Base-by-base conservation (phyloP, 257 asterid genomes). In the Capsicum chinense region DNA sequence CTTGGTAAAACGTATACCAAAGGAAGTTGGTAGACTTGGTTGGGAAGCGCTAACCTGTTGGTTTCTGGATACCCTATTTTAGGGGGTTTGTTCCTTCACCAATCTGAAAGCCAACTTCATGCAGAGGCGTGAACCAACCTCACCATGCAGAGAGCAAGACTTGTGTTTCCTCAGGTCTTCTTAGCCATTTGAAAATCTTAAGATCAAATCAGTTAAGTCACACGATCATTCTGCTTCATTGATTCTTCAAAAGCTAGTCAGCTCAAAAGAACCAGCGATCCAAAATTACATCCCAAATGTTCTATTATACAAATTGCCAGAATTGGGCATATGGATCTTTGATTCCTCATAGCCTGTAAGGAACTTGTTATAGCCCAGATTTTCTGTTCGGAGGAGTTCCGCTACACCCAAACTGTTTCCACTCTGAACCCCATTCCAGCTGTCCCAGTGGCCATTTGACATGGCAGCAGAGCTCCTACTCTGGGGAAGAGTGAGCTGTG, bases 381-480 rank as follows among this genome's bases (percentile, higher is more conserved):
- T 90, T 88, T 92, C 98, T 17, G 86, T 84, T 85, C 97, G 88
- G 83, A 85, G 97, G 80, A 92, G 87, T 54, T 95, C 98, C 56
- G 95, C 92, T 90, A 89, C 87, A 17, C 91, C 93, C 89, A 91
- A 79, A 87, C 90, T 90, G 84, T 91, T 91, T 48, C 90, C 96
- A 86, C 91, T 84, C 86, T 88, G 97, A 56, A 88, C 89, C 81
- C 90, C 96, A 88, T 88, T 92, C 98, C 97, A 91, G 82, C 94
- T 88, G 78, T 95, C 93, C 98, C 98, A 92, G 73, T 89, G 99
- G 80, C 97, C 95, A 88, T 92, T 92, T 81, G 98, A 84, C 79
- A 90, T 62, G 70, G 90, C 73, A 83, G 89, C 73, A 83, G 92
- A 88, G 80, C 87, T 92, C 82, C 95, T 91, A 78, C 94, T 85